Conservation (phyloP, 202 grass and related monocot species). For the Zizania palustris region DNA sequence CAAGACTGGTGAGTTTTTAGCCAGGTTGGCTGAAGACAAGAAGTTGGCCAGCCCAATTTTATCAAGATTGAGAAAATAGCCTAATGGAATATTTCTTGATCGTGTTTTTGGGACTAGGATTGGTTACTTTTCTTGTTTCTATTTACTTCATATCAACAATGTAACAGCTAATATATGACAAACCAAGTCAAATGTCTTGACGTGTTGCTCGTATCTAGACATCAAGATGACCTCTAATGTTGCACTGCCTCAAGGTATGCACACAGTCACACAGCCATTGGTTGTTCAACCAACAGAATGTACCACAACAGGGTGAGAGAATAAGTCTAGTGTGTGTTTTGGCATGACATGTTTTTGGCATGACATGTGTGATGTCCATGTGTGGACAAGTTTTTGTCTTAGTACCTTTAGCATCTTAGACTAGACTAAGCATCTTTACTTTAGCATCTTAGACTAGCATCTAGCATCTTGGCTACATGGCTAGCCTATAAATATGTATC, state of each 20-base stretch:
- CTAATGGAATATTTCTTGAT: background rate
- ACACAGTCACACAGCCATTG: background rate
- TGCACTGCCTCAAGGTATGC: background rate
- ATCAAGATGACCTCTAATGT: background rate
- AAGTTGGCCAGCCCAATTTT: background rate
- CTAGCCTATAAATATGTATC: no score
- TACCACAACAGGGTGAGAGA: background rate
- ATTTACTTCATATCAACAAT: background rate
- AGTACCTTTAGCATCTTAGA: no score
- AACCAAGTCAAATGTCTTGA: background rate
- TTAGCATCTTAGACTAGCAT: no score
- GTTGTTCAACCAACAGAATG: background rate
- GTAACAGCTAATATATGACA: background rate
- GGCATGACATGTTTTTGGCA: no score
- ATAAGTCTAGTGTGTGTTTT: no score
- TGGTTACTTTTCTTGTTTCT: background rate
- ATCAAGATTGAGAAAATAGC: background rate
- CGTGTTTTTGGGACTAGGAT: background rate
- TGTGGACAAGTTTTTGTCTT: no score
- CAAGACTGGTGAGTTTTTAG: background rate
- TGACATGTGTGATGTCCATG: no score
- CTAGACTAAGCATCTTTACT: no score
- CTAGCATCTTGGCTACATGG: no score
- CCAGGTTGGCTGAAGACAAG: background rate
- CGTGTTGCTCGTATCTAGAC: slow-evolving; percentile 14